Conservation (phyloP, 163 green algal species). For the Volvox carteri region DNA sequence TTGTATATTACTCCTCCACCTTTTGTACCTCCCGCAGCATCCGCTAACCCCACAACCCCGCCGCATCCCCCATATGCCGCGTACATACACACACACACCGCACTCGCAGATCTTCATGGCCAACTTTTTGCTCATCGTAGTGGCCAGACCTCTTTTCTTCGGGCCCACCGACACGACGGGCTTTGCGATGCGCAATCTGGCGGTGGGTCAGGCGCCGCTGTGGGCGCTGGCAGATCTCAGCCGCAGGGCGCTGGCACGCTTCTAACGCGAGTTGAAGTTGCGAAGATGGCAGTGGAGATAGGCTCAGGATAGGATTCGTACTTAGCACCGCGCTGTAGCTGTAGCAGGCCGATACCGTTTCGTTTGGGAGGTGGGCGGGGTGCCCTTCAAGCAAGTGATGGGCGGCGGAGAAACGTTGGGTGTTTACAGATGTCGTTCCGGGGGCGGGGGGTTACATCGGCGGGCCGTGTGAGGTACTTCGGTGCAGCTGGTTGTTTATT, state of each 20-base stretch:
- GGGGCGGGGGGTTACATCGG: background rate
- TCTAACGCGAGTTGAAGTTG: no score
- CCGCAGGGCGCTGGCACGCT: background rate
- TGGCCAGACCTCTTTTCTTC: slow-evolving; percentile 72
- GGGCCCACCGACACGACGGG: slow-evolving; percentile 60
- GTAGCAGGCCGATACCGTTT: no score
- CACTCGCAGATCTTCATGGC: slow-evolving; percentile 60
- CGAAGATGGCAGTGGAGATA: no score
- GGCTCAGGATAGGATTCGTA: no score
- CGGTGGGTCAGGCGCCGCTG: slow-evolving; percentile 41
- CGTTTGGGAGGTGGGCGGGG: no score
- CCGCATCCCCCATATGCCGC: background rate
- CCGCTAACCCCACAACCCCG: background rate
- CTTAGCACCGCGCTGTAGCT: no score
- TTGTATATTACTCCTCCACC: no score
- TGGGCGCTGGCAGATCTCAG: background rate
- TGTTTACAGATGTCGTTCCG: no score
- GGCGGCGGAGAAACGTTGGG: no score
- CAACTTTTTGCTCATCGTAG: slow-evolving; percentile 71
- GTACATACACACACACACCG: no score
- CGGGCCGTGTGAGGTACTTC: background rate
- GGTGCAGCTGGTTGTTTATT: background rate
- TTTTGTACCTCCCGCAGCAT: no score
- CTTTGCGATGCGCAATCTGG: slow-evolving; percentile 51
- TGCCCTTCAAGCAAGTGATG: no score